Conservation (phyloP, 2,329 filamentous ascomycete species). For the Cytospora chrysosperma region DNA sequence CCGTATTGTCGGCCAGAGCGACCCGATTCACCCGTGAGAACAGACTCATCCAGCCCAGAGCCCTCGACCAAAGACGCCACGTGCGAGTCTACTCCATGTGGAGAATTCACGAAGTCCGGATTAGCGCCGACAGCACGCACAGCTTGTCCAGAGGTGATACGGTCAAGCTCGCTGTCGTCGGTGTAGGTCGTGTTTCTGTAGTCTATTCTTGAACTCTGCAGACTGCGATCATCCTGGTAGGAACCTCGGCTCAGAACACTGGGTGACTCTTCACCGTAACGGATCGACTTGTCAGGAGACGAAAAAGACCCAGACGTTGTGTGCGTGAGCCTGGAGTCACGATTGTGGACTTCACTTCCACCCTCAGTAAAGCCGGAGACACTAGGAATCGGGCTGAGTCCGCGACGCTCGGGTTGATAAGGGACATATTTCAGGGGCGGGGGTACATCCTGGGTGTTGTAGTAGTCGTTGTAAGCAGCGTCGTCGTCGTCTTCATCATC, state of each 20-base stretch:
- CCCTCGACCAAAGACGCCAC: slow-evolving; percentile 85
- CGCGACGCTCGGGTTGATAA: slow-evolving; percentile 67
- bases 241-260: slow-evolving; percentile 49
- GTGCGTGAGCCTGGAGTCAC: slow-evolving; percentile 55
- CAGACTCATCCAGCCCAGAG: slow-evolving; percentile 66
- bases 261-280: slow-evolving; percentile 46
- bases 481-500: slow-evolving; percentile 45
- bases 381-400: slow-evolving; percentile 86
- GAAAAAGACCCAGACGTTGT: slow-evolving; percentile 55
- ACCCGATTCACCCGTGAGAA: slow-evolving; percentile 61
- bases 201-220: slow-evolving; percentile 55
- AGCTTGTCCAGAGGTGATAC: slow-evolving; percentile 63
- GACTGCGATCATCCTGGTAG: slow-evolving; percentile 59
- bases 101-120: slow-evolving; percentile 72
- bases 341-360: slow-evolving; percentile 57
- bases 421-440: slow-evolving; percentile 65
- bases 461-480: slow-evolving; percentile 47
- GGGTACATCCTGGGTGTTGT: slow-evolving; percentile 61
- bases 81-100: slow-evolving; percentile 76
- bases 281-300: slow-evolving; percentile 59
- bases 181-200: slow-evolving; percentile 52
- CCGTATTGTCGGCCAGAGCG: slow-evolving; percentile 49
- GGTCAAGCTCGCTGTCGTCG: slow-evolving; percentile 57
- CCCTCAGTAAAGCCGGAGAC: slow-evolving; percentile 82
- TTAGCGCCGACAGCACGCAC: slow-evolving; percentile 71